These are phyloP conservation scores for Westerdykella aurantiaca DNA, from an alignment of 2,329 filamentous ascomycete genomes.

Conservation along the genomic window DNA sequence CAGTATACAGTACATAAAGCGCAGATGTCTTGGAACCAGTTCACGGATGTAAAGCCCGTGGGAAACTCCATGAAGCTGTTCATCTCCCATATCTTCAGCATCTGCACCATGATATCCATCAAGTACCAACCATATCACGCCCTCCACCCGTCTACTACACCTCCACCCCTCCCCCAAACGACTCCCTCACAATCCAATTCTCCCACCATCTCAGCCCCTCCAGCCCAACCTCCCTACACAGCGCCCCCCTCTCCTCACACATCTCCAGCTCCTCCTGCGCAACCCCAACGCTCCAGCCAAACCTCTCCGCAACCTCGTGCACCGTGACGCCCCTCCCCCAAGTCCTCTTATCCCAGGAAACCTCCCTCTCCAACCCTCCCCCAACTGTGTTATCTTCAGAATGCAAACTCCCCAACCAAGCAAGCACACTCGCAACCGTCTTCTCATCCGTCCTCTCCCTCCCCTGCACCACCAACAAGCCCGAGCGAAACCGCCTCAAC, in stretches of 20 bases:
- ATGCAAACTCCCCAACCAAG: constrained; percentile 73
- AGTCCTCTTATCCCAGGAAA: constrained; percentile 66
- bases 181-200: constrained; percentile 50
- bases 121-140: no score
- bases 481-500: constrained; percentile 82
- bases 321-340: constrained; percentile 86
- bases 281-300: constrained; percentile 96
- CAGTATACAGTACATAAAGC: no score
- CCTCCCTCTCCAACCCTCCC: constrained; percentile 34
- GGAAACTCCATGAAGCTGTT: no score
- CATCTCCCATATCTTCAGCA: no score
- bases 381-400: constrained; percentile 55
- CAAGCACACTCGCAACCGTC: constrained; percentile 68
- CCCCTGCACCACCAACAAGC: constrained; percentile 88
- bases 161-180: no score
- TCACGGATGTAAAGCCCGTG: no score
- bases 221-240: constrained; percentile 87
- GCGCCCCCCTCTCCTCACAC: constrained; percentile 81
- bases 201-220: constrained; percentile 92
- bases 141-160: no score
- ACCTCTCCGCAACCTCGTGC: constrained; percentile 79
- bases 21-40: no score
- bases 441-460: constrained; percentile 85
- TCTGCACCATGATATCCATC: no score
- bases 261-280: constrained; percentile 94